A percentile compares a stretch with the other conserved stretches of the same genome.
These are phyloP conservation scores for Rhodotorula sp. DNA, from an alignment of 1,284 basidiomycete species.

Conservation along the genomic window DNA sequence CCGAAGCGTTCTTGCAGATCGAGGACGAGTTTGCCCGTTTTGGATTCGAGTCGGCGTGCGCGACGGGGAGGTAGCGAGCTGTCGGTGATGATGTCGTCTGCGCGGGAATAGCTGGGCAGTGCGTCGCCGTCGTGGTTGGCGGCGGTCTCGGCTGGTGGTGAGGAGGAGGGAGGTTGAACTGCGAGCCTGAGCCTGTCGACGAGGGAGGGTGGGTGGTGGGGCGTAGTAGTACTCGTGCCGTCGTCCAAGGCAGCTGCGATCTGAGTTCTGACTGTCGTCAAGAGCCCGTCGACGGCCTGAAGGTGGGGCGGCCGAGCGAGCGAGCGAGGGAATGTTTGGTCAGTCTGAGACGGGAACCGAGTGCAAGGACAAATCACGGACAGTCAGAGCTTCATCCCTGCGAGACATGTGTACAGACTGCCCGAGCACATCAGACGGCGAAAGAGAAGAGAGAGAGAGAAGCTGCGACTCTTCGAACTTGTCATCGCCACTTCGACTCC, in stretches of 20 bases:
- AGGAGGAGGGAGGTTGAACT: no score
- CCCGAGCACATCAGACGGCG: no score
- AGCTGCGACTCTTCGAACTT: no score
- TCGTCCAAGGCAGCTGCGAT: slow-evolving; percentile 1
- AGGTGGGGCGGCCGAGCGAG: not conserved
- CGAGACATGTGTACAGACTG: not conserved
- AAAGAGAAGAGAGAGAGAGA: no score
- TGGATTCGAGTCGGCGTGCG: slow-evolving; percentile 13
- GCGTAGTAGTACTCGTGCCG: not conserved
- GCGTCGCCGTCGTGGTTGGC: slow-evolving; percentile 7
- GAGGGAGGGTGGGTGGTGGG: no score
- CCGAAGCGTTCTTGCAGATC: slow-evolving; percentile 19
- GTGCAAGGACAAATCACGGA: not conserved
- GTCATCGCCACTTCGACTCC: no score
- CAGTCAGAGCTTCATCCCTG: not conserved
- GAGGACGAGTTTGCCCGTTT: slow-evolving; percentile 25
- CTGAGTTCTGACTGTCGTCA: slow-evolving; percentile 3
- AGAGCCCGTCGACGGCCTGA: slow-evolving; percentile 20
- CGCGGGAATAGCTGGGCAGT: slow-evolving; percentile 25
- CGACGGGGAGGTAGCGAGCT: slow-evolving; percentile 13
- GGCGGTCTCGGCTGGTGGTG: no score
- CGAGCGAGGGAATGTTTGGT: no score
- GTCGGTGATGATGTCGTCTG: not conserved
- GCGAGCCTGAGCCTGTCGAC: no score
- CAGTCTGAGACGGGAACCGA: not conserved